Evolutionary conservation across 129 eudicot species (phyloP).

Genomic region (Sambucus nigra): DNA sequence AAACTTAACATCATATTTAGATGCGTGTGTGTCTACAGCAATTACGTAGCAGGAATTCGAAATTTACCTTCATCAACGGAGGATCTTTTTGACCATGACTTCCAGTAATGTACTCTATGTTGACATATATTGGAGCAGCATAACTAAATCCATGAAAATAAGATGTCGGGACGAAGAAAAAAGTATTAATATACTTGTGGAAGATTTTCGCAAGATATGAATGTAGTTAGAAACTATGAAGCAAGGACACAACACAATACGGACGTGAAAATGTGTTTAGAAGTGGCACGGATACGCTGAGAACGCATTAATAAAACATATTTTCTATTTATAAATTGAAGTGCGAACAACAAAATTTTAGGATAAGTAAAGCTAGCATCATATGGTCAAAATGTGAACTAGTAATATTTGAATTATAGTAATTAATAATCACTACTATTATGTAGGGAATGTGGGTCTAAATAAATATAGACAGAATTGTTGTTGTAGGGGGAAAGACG

Average conservation of each 20-base stretch:
- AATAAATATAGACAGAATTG: too few relatives aligned
- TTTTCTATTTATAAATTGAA: too few relatives aligned
- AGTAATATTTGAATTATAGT: too few relatives aligned
- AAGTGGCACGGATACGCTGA: background rate
- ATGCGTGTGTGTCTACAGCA: background rate
- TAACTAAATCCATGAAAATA: constrained; percentile 34
- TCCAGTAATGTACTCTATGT: constrained; percentile 49
- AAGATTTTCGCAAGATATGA: background rate
- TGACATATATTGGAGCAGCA: constrained; percentile 78
- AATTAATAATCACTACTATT: too few relatives aligned
- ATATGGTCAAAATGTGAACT: too few relatives aligned
- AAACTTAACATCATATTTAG: constrained; percentile 12
- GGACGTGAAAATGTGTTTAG: background rate
- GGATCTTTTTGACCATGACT: constrained; percentile 22
- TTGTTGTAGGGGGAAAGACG: too few relatives aligned
- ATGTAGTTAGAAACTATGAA: constrained; percentile 1
- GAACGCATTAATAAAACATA: too few relatives aligned
- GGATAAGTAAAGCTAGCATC: too few relatives aligned
- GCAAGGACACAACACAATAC: background rate
- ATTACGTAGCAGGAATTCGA: constrained; percentile 4
- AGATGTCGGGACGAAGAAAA: constrained; percentile 2
- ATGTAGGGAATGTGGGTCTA: too few relatives aligned
- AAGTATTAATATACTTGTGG: background rate
- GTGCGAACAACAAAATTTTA: too few relatives aligned
- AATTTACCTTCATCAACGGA: constrained; percentile 25